Evolutionary conservation across 441 rosid species (phyloP), one percentile per base, ranked within the genome.

Genomic region (Brassica hybrid): DNA sequence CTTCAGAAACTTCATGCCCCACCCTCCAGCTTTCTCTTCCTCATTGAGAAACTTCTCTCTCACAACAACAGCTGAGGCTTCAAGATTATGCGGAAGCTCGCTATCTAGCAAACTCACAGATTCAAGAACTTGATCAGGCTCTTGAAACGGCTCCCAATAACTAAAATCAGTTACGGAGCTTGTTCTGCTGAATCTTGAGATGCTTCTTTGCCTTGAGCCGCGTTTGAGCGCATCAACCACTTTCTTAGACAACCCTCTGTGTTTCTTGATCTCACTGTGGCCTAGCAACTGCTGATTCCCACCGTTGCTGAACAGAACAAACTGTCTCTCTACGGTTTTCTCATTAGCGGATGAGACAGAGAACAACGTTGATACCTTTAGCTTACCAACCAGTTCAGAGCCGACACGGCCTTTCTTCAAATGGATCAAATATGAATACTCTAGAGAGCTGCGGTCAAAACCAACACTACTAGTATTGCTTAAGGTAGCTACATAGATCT

Each of bases 1-100:
- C 83, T 74, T 85, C 66, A 91, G 91, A 80, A 94, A 94, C 54
- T 91, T 91, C 86, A 91, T 79, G 63, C 98, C 98, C 97, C 98
- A 91, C 19, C 98, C 98, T 71, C 91, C 97, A 65, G 59, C 73
- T 57, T 25, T 74, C 41, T 62, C 71, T 74, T 92, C 88, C 45
- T 65, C 82, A 23, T 8, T 84, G 2, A 84, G 86, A 48, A 83
- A 67, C 69, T 68, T 80, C 48, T 88, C 91, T 83, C 79, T 89
- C 81, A 88, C 87, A 70, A 89, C 79, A 59, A 94, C 80, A 80
- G 98, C 94, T 71, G 86, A 89, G 70, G 86, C 60, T 83, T 94
- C 92, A 74, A 86, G 75, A 85, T 88, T 85, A 19, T 91, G 72
- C 25, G 91, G 96, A 79, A 85, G 86, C 65, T 77, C 62, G 71